Base-by-base conservation (phyloP, 495 filamentous ascomycete species). In the Annulohypoxylon moriforme region DNA sequence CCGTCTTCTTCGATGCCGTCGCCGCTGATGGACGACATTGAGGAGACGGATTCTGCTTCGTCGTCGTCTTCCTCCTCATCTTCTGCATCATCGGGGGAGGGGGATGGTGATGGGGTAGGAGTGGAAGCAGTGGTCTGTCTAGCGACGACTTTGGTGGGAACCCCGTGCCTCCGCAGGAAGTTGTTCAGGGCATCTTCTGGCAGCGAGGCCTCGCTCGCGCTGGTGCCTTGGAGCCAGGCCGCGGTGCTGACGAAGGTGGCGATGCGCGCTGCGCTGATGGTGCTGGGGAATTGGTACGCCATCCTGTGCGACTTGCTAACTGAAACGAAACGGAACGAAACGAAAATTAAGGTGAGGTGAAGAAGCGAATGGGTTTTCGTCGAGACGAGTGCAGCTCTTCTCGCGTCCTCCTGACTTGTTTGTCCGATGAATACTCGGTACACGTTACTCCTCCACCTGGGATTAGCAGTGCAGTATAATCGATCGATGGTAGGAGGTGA, bases 161-260 rank as follows among this genome's bases (percentile, higher is more conserved):
- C 34, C 0, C 63, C 29, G 24, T 74, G 71, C 46, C 71, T 44
- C 13, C 67, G 57, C 6, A 74, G 67, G 46, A 74, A 74, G 36
- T 74, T 74, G 50, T 74, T 56, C 9, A 74, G 67, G 11, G 71
- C 67, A 10, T 74, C 62, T n/a, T 63, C 58, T 11, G 71, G 71
- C 18, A 74, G 22, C 25, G 57, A 70, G 50, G 56, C 71, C 44
- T 66, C 63, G 46, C 59, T 68, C 2, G 67, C 71, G 59, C 62
- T 42, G 18, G 58, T 40, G 52, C 71, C 67, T 31, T 74, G 71
- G 31, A 74, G 71, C 71, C 71, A 74, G 14, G 71, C 71, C 27
- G 71, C 71, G 14, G 71, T 74, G 53, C 67, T 74, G 57, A 74
- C 67, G 63, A 74, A 74, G 11, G 67, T 67, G 20, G 71, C 67